These are phyloP conservation scores for Retiboletus flavoniger DNA, from an alignment of 1,284 basidiomycete genomes.

Conservation along the genomic window DNA sequence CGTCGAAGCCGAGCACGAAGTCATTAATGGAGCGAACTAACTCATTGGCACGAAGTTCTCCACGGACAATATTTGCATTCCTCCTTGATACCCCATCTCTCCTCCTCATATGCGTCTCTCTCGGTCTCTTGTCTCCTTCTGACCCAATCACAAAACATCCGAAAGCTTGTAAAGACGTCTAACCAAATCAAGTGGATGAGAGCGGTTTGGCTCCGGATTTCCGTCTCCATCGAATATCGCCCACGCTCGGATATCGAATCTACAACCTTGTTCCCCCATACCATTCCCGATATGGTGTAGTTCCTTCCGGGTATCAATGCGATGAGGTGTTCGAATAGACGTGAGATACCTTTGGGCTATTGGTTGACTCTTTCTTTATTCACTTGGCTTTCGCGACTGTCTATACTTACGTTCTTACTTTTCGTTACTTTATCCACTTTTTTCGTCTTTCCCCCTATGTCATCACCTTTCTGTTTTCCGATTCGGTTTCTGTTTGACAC, in stretches of 20 bases:
- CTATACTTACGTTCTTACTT: constrained; percentile 35
- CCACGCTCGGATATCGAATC: constrained; percentile 9
- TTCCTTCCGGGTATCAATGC: background rate
- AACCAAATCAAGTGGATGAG: constrained; percentile 42
- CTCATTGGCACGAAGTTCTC: constrained; percentile 12
- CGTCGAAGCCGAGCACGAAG: constrained; percentile 27
- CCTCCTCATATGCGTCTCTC: constrained; percentile 28
- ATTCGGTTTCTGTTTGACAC: constrained; percentile 21
- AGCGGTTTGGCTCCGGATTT: constrained; percentile 41
- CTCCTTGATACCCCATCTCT: constrained; percentile 31
- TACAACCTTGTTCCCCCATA: background rate
- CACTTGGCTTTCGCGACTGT: constrained; percentile 38
- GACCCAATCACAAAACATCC: constrained; percentile 25
- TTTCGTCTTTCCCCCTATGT: constrained; percentile 15
- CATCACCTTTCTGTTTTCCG: constrained; percentile 10
- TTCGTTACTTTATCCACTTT: constrained; percentile 35
- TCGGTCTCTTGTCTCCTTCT: constrained; percentile 16
- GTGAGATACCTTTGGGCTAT: constrained; percentile 52
- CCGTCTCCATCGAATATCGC: constrained; percentile 13
- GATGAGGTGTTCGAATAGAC: constrained; percentile 18
- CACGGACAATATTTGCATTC: constrained; percentile 30
- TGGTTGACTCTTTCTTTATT: constrained; percentile 57
- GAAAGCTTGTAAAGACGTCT: constrained; percentile 33
- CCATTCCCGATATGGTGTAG: constrained; percentile 9
- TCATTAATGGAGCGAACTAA: constrained; percentile 26